Conservation (phyloP, 352 stramenopile genomes). For the Globisporangium apiculatum region DNA sequence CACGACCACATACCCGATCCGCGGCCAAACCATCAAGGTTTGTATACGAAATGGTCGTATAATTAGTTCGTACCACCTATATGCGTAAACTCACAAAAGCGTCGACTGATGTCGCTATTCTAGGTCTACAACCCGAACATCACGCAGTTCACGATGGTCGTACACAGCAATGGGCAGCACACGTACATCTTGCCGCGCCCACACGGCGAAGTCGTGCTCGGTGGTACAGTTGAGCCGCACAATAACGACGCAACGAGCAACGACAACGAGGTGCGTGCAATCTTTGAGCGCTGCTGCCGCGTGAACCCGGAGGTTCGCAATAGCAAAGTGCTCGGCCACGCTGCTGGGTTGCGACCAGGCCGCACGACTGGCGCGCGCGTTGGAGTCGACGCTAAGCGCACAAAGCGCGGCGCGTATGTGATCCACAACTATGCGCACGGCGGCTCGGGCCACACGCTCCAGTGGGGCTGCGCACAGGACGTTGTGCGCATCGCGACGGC, state of each 20-base stretch:
- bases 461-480: constrained; percentile 57
- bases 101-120: too few species aligned
- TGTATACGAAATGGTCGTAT: too few species aligned
- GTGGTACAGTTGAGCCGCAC: constrained; percentile 55
- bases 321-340: constrained; percentile 29
- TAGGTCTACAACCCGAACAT: constrained; percentile 46
- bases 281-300: constrained; percentile 40
- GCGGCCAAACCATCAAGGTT: constrained; percentile 42
- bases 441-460: constrained; percentile 61
- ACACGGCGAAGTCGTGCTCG: constrained; percentile 49
- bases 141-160: constrained; percentile 37
- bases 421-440: constrained; percentile 73
- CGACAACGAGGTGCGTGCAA: constrained; percentile 29
- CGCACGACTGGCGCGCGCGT: constrained; percentile 36
- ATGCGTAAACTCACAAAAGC: too few species aligned
- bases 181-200: constrained; percentile 68
- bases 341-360: constrained; percentile 39
- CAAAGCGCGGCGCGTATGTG: constrained; percentile 26
- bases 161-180: constrained; percentile 35
- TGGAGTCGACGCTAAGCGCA: constrained; percentile 29
- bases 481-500: constrained; percentile 28
- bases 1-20: constrained; percentile 40
- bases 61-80: too few species aligned
- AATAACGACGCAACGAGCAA: constrained; percentile 41
- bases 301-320: constrained; percentile 35